Evolutionary conservation across 306 rosid species (phyloP).

Genomic region (Vachellia pachyceras): DNA sequence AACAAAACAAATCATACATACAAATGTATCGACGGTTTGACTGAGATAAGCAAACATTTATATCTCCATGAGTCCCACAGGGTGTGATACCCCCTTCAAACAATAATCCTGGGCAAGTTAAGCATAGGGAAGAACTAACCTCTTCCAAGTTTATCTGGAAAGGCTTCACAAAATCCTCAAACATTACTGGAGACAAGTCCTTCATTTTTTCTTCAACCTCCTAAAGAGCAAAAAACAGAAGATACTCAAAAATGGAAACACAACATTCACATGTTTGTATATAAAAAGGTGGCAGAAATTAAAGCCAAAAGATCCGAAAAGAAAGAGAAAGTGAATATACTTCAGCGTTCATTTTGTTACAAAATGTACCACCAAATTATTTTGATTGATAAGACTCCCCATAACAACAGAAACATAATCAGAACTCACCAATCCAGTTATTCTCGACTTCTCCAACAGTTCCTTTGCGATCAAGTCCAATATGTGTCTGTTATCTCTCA

Average conservation of each 20-base stretch:
- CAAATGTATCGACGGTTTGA: not conserved
- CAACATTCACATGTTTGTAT: conserved; percentile 26
- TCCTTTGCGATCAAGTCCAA: conserved; percentile 74
- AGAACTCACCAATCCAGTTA: conserved; percentile 84
- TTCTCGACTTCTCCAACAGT: conserved; percentile 82
- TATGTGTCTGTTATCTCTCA: conserved; percentile 80
- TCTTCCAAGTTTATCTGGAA: conserved; percentile 76
- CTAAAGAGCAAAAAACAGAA: conserved; percentile 40
- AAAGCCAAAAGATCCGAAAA: conserved; percentile 1
- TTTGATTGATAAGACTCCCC: not conserved
- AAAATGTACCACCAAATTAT: not conserved
- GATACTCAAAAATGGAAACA: too few species aligned
- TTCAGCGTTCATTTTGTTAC: not conserved
- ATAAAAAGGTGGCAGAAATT: conserved; percentile 6
- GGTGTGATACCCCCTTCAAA: conserved; percentile 5
- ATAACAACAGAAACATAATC: conserved; percentile 12
- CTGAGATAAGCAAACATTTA: conserved; percentile 4
- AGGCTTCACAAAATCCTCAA: conserved; percentile 83
- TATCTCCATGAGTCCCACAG: conserved; percentile 4
- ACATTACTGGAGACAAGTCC: conserved; percentile 79
- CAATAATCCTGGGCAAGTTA: conserved; percentile 1
- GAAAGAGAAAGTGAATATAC: not conserved
- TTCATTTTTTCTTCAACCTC: conserved; percentile 87
- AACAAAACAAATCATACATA: not conserved
- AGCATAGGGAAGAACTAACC: conserved; percentile 55